A percentile compares a stretch with the other conserved stretches of the same genome.
phyloP scores from a whole-genome alignment of 2,329 filamentous ascomycete genomes.

The Apiospora malaysiana region DNA sequence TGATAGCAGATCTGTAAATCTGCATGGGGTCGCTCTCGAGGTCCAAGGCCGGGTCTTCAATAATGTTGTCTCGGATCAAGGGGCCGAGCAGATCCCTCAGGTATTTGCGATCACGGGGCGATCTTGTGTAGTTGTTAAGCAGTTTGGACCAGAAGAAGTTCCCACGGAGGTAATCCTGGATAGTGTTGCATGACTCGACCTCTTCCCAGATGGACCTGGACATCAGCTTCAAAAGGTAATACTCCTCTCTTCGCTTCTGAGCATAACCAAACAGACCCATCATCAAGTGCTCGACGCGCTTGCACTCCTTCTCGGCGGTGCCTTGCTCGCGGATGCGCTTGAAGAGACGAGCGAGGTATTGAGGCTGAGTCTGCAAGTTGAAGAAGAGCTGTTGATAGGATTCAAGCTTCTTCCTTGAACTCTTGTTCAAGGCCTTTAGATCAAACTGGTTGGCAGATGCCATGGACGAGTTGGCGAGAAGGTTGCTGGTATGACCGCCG shows the following conservation, averaged over 20 bases:
- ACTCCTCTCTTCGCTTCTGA: constrained; percentile 95
- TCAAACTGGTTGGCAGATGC: constrained; percentile 92
- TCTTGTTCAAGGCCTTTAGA: constrained; percentile 96
- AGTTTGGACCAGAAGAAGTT: constrained; percentile 95
- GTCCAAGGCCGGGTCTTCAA: constrained; percentile 89
- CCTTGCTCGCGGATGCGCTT: constrained; percentile 81
- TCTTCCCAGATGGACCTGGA: constrained; percentile 84
- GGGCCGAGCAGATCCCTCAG: constrained; percentile 85
- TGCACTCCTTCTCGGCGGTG: constrained; percentile 88
- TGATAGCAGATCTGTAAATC: constrained; percentile 94
- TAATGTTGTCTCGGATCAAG: constrained; percentile 87
- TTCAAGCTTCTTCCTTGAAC: constrained; percentile 91
- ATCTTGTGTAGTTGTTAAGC: constrained; percentile 85
- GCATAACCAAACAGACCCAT: constrained; percentile 98
- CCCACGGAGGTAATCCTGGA: constrained; percentile 87
- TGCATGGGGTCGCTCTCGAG: constrained; percentile 97
- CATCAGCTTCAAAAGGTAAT: constrained; percentile 91
- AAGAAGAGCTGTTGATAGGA: constrained; percentile 98
- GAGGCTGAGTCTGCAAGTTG: constrained; percentile 92
- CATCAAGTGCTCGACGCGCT: constrained; percentile 88
- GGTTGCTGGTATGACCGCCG: constrained; percentile 82
- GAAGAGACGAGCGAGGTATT: constrained; percentile 91
- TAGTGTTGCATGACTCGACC: constrained; percentile 71
- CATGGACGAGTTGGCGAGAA: constrained; percentile 88
- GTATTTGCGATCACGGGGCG: constrained; percentile 90